Evolutionary conservation across 2,329 filamentous ascomycete species (phyloP).

Genomic region (Colletotrichum truncatum): DNA sequence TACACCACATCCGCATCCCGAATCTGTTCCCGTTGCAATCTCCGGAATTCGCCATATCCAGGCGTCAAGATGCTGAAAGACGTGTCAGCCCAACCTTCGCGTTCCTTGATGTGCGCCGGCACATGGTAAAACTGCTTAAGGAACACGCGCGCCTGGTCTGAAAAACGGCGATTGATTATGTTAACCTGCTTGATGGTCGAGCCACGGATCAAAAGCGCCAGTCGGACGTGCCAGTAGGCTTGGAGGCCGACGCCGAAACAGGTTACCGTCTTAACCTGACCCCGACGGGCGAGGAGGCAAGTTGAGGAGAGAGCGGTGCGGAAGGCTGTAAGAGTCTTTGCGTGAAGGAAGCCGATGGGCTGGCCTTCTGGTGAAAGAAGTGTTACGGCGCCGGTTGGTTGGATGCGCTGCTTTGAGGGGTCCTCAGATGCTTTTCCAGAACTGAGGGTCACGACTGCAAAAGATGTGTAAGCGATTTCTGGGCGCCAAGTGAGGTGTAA

Average conservation of each 20-base stretch:
- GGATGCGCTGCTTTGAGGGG: slow-evolving; percentile 44
- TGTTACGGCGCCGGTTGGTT: slow-evolving; percentile 73
- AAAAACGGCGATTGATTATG: slow-evolving; percentile 82
- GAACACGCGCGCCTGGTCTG: slow-evolving; percentile 61
- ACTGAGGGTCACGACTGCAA: slow-evolving; percentile 70
- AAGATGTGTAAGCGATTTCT: slow-evolving; percentile 3
- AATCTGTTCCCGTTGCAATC: slow-evolving; percentile 77
- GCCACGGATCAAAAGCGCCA: slow-evolving; percentile 79
- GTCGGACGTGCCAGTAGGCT: slow-evolving; percentile 92
- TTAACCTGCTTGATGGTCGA: slow-evolving; percentile 80
- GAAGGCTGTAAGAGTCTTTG: slow-evolving; percentile 80
- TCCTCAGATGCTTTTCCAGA: slow-evolving; percentile 45
- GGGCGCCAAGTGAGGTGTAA: background rate
- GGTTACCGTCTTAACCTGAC: slow-evolving; percentile 76
- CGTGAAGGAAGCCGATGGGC: slow-evolving; percentile 75
- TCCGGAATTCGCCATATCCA: slow-evolving; percentile 72
- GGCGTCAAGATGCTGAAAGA: slow-evolving; percentile 77
- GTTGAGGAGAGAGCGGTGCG: slow-evolving; percentile 79
- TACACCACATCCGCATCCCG: slow-evolving; percentile 82
- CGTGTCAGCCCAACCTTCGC: slow-evolving; percentile 70
- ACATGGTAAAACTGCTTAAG: slow-evolving; percentile 58
- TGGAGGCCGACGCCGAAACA: slow-evolving; percentile 91
- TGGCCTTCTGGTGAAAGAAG: slow-evolving; percentile 71
- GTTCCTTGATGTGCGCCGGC: slow-evolving; percentile 52
- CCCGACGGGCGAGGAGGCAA: slow-evolving; percentile 71